Evolutionary conservation across 192 early-diverging fungal genomes (phyloP), one percentile per base, ranked within the genome.

Genomic region (Allomyces javanicus): DNA sequence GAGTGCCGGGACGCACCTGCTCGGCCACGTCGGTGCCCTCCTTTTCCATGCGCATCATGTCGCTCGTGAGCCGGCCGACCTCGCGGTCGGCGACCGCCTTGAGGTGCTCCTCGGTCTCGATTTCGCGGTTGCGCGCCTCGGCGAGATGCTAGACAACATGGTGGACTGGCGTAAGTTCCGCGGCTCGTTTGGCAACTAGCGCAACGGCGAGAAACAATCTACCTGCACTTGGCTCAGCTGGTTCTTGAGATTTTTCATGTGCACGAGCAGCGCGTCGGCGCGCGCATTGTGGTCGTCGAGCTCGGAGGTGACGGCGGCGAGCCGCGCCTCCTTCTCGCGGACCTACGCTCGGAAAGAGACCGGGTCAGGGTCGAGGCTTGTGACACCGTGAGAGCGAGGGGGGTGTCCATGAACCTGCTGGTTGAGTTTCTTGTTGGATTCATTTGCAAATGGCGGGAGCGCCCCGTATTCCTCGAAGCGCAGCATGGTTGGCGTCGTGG

Each of bases 101-200:
- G 58, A 83, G 76, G 62, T 83, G 81, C 25, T 83, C 81, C 66
- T 83, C 81, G 6, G 79, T 79, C 64, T 83, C 78, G 44, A 83
- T 83, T 44, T 81, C 77, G 7, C 79, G 70, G 33, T 70, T 76
- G 65, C 80, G 81, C 6, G 81, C 81, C 63, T 83, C 81, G 44
- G 73, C 68, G 10, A 83, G 61, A 3, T 71, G 76, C 75, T 81
- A 62, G 24, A 10, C 19, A n/a, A 27, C 24, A 26, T n/a, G 14
- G 25, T 21, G 17, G 33, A 40, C 33, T 26, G 7, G 33, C 33
- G 33, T 40, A 7, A 40, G 33, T 40, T 40, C 5, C 33, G 7
- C 7, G 33, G 4, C 4, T 27, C 26, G 2, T 1, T 27, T 4
- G 26, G 26, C 4, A 27, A 27, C 26, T 1, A 4, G 26, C 26